Conservation (phyloP, 2,329 filamentous ascomycete genomes). For the Periconia digitata region DNA sequence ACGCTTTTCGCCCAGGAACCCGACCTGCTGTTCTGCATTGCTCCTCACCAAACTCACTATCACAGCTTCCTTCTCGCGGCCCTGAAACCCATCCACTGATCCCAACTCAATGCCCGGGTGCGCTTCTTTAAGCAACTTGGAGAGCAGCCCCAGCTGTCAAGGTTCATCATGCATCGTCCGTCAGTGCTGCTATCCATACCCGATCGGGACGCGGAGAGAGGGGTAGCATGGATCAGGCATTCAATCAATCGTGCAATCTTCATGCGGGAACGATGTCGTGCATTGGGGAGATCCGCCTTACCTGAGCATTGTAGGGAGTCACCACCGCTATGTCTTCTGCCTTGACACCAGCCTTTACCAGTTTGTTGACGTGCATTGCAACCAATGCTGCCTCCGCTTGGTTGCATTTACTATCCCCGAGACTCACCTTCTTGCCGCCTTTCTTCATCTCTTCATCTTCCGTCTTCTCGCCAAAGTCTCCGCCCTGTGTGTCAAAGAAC, state of each 20-base stretch:
- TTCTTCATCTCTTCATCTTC: constrained; percentile 67
- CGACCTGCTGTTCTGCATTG: constrained; percentile 83
- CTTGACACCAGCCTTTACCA: constrained; percentile 78
- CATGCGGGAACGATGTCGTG: constrained; percentile 5
- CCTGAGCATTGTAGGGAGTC: constrained; percentile 95
- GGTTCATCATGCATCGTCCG: constrained; percentile 9
- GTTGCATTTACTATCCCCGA: constrained; percentile 85
- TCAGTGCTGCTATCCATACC: constrained; percentile 9
- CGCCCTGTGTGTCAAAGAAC: constrained; percentile 96
- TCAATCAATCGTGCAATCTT: constrained; percentile 6
- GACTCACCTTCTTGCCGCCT: constrained; percentile 50
- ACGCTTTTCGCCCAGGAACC: constrained; percentile 89
- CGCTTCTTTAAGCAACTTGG: constrained; percentile 72
- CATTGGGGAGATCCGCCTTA: constrained; percentile 39
- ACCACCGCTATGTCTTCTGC: constrained; percentile 88
- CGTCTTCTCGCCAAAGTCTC: constrained; percentile 81
- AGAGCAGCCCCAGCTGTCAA: constrained; percentile 70
- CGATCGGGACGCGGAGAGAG: not conserved
- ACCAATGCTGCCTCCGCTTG: constrained; percentile 86
- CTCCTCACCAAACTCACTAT: constrained; percentile 92
- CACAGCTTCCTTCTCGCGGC: constrained; percentile 93
- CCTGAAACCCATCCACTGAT: constrained; percentile 96
- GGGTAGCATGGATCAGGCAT: not conserved
- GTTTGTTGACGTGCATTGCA: constrained; percentile 70
- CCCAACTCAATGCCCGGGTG: constrained; percentile 91